Evolutionary conservation across 495 filamentous ascomycete species (phyloP), one percentile per base, ranked within the genome.

Genomic region (Penicillium argentinense): DNA sequence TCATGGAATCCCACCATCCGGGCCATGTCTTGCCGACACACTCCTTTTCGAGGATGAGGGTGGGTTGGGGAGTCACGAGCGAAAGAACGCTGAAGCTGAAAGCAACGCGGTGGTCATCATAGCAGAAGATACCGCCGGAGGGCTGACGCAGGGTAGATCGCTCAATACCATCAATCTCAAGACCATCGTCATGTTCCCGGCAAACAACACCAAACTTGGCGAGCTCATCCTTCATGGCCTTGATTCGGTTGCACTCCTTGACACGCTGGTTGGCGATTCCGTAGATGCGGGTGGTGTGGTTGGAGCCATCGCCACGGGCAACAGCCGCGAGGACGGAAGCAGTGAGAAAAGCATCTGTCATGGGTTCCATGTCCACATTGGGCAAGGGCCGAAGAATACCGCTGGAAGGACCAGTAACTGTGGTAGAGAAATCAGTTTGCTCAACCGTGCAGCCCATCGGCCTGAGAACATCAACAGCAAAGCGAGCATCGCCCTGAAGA

Each of bases 11-110:
- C 93, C 93, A 99, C 89, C 93, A 99, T 9, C 91, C 93, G 0
- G 93, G 93, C 93, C 95, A 99, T n/a, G 93, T 99, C 78, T 99
- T 99, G 30, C 85, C 91, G 16, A 89, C 87, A 62, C 93, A 99
- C 60, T 95, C 89, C 48, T 86, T 86, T 64, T 99, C 93, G 5
- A 84, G 73, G 41, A 99, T 84, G 22, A 96, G 69, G 2, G 89
- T 85, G 2, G 88, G 78, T 9, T 80, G 60, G 4, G 93, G 87
- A n/a, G 86, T 76, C 25, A 86, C 75, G 18, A 88, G 71, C 14
- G 89, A 82, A 23, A 99, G 68, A n/a, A 99, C 88, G 47, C 89
- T 89, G 67, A 97, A 95, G 67, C 91, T 97, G 89, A 97, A 97
- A 7, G 93, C 93, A 6, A 99, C 91, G 47, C 93, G 87, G 64